Base-by-base conservation (phyloP, 2,329 filamentous ascomycete genomes). In the Epichloe festucae region DNA sequence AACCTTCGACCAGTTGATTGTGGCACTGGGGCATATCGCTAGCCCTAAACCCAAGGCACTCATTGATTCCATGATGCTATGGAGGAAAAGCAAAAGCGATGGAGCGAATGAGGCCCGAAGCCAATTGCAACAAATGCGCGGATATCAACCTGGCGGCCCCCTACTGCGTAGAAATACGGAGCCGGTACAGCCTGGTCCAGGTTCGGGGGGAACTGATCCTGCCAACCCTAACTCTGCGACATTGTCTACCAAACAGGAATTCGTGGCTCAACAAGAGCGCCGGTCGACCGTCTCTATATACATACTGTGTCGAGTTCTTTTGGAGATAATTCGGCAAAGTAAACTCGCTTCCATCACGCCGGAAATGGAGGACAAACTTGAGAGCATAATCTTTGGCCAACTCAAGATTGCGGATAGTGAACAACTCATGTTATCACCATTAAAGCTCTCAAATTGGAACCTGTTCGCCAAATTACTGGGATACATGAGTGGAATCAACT, bases 51-150 rank as follows among this genome's bases (percentile, higher is more conserved):
- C 94, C 5, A 97, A 95, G 65, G 87, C 89, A 5, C 71, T 98
- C 49, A 96, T 98, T 61, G 93, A 98, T 67, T 90, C 88, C 19
- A 89, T 98, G 66, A 98, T 98, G 88, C 78, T 95, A 35, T 98
- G 93, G 93, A 83, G 93, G 52, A 97, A 96, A 68, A 87, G 82
- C 57, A 97, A 97, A 71, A 95, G 89, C 57, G 91, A 97, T 67
- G 82, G 85, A 21, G 89, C 90, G 31, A 84, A 81, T 59, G 79
- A 84, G 56, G 84, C 85, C 31, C 75, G 81, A 21, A 67, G 58
- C 44, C 74, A 81, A 60, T 67, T 82, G 21, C 78, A 81, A 57
- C 77, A 81, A 51, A 65, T 72, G 19, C 73, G 71, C 15, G 65
- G 65, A 36, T 66, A 64, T 42, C 59, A 64, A 5, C 70, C 67